Base-by-base conservation (phyloP, 2,329 filamentous ascomycete species). In the Fusarium goolgardi region DNA sequence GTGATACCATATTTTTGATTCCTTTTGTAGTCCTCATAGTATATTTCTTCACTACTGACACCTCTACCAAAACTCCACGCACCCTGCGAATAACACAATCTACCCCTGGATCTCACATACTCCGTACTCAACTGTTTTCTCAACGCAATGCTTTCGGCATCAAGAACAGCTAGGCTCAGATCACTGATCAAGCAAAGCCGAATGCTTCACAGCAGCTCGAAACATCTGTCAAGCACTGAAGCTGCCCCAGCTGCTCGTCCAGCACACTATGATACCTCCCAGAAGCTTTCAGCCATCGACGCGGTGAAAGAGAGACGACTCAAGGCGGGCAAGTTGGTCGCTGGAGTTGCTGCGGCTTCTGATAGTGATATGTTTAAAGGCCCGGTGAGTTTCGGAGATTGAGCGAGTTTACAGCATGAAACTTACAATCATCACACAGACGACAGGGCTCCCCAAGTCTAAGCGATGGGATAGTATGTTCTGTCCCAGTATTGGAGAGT, bases 331-430 rank as follows among this genome's bases (percentile, higher is more conserved):
- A 89, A 87, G 73, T 83, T 96, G 39, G 84, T 91, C 66, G 92
- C 90, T 20, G 91, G 91, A 37, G 86, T 93, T 46, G 95, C 94
- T 32, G 92, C 93, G 12, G 85, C 86, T 51, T 90, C 91, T 4
- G 90, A 90, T 78, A 92, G 92, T 78, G 91, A 94, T 73, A 89
- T 91, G 83, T 97, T 96, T 80, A 96, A 96, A 80, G 88, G 88
- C 53, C 84, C 88, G 55, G 89, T 92, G 78, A 73, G 86, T 73
- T 49, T 10, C 3, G 18, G n/a, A 6, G 18, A 12, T 15, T 18
- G 10, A 12, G 4, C 11, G 3, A 20, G 41, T 25, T 25, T 12
- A 32, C 10, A 29, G 44, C 15, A 20, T 18, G 27, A 41, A 43
- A 41, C 45, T 59, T 21, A 57, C 18, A 20, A 11, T 6, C n/a